These are phyloP conservation scores for Aspergillus aculeatinus DNA, from an alignment of 2,329 filamentous ascomycete genomes.

Conservation along the genomic window DNA sequence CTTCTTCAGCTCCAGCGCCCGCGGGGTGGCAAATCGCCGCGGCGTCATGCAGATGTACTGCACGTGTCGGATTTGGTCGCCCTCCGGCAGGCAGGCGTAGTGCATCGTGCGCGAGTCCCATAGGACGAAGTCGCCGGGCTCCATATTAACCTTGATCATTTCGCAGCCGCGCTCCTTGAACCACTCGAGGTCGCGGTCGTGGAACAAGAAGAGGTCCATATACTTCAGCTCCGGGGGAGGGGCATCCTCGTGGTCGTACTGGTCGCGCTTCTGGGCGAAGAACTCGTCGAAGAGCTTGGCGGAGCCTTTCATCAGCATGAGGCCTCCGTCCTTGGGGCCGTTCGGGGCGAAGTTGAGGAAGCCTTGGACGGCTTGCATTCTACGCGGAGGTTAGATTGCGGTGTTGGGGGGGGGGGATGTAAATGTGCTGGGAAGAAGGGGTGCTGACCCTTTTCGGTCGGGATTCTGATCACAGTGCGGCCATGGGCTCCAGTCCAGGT, in stretches of 20 bases:
- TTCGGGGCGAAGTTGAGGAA: conserved; percentile 17
- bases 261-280: conserved; percentile 10
- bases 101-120: conserved; percentile 24
- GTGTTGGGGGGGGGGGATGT: no score
- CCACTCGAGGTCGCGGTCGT: conserved; percentile 16
- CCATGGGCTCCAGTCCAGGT: conserved; percentile 11
- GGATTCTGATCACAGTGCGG: conserved; percentile 14
- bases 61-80: conserved; percentile 17
- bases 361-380: conserved; percentile 13
- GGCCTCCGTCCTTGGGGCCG: conserved; percentile 20
- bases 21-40: conserved; percentile 5
- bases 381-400: no score
- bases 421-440: not conserved
- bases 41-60: conserved; percentile 19
- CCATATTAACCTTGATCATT: conserved; percentile 18
- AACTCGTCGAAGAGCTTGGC: conserved; percentile 16
- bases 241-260: not conserved
- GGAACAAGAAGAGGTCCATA: conserved; percentile 17
- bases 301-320: conserved; percentile 16
- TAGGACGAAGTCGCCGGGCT: conserved; percentile 21
- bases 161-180: conserved; percentile 19
- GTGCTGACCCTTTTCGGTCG: conserved; percentile 9
- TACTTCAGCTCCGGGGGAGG: conserved; percentile 13
- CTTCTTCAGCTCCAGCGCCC: conserved; percentile 11
- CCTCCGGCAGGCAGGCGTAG: conserved; percentile 14